Evolutionary conservation across 108 stramenopile genomes (phyloP).

Genomic region (Cyclotella choctawhatcheeana): DNA sequence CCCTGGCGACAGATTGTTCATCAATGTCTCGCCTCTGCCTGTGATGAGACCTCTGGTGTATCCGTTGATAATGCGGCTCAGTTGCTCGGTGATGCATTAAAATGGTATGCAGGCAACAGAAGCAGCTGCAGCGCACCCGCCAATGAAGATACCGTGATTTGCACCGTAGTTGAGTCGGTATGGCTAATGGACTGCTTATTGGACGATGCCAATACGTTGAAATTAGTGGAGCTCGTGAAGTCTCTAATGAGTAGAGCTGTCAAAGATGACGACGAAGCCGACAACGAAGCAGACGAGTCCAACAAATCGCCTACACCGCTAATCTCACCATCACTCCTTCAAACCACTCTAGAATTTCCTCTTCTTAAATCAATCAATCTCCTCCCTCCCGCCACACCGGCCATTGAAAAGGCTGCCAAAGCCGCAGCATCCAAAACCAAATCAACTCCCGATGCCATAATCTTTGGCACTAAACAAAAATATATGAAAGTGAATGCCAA

Average conservation of each 20-base stretch:
- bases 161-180: not conserved
- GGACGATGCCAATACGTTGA: not conserved
- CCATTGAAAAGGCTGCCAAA: not conserved
- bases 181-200: not conserved
- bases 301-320: not conserved
- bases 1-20: not conserved
- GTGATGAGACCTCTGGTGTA: no score
- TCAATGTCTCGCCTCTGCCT: no score
- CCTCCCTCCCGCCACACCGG: not conserved
- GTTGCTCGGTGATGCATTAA: not conserved
- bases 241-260: not conserved
- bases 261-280: not conserved
- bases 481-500: conserved; percentile 85
- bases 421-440: not conserved
- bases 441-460: not conserved
- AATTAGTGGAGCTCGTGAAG: not conserved
- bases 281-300: not conserved
- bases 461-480: conserved; percentile 42
- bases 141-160: not conserved
- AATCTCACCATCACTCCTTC: not conserved
- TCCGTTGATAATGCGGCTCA: not conserved
- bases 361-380: not conserved
- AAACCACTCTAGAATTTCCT: not conserved
- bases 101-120: not conserved
- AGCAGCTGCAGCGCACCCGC: no score